A percentile compares a stretch with the other conserved stretches of the same genome.
phyloP scores from a whole-genome alignment of 805 yeast genomes.

The Myxozyma geophila region DNA sequence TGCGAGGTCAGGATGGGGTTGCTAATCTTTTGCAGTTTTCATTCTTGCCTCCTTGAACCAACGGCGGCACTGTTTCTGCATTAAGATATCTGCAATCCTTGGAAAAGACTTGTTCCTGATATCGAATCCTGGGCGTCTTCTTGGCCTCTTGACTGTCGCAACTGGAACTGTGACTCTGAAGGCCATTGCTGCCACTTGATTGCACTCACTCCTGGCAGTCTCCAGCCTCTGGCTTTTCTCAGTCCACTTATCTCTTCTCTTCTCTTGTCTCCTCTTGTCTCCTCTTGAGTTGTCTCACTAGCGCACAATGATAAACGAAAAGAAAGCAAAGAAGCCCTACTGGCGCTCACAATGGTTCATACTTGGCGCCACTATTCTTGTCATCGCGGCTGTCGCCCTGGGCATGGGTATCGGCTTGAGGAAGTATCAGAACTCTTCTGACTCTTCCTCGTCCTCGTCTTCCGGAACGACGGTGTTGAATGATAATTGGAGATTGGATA shows the following conservation, averaged over 20 bases:
- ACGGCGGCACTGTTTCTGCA: too few species aligned
- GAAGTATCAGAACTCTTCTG: constrained; percentile 4
- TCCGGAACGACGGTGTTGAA: background rate
- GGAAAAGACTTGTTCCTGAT: too few species aligned
- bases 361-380: constrained; percentile 10
- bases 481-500: constrained; percentile 29
- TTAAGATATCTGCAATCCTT: too few species aligned
- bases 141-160: too few species aligned
- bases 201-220: too few species aligned
- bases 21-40: too few species aligned
- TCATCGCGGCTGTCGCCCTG: constrained; percentile 29
- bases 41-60: too few species aligned
- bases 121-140: too few species aligned
- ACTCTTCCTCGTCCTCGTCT: constrained; percentile 8
- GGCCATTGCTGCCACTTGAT: too few species aligned
- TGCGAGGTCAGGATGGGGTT: too few species aligned
- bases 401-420: constrained; percentile 34
- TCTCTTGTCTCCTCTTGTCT: background rate
- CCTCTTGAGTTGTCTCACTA: background rate
- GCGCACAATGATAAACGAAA: background rate
- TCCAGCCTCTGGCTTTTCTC: background rate
- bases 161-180: too few species aligned
- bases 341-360: background rate
- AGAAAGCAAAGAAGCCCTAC: background rate
- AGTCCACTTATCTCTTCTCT: background rate